Evolutionary conservation across 148 eudicot genomes (phyloP).

Genomic region (Talinum fruticosum): DNA sequence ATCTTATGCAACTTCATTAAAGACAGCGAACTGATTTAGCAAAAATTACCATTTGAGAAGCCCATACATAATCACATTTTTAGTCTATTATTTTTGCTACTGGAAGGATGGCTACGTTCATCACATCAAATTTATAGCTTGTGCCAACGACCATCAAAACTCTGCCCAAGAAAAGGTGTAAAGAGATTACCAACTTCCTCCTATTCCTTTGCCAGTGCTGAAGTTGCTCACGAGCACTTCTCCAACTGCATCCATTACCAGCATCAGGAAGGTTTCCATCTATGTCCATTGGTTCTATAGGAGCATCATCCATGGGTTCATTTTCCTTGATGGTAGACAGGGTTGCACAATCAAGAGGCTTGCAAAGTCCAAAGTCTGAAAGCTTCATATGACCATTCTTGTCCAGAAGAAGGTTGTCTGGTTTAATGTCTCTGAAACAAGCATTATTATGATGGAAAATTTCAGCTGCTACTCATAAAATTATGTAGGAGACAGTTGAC

Average conservation of each 20-base stretch:
- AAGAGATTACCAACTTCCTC: conserved; percentile 70
- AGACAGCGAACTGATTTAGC: not conserved
- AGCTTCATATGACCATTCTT: conserved; percentile 97
- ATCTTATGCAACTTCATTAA: not conserved
- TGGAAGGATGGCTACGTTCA: not conserved
- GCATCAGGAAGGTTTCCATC: conserved; percentile 75
- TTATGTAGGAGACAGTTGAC: not conserved
- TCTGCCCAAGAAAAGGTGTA: not conserved
- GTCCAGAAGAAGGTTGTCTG: conserved; percentile 94
- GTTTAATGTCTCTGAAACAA: conserved; percentile 81
- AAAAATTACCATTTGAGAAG: not conserved
- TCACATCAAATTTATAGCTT: not conserved
- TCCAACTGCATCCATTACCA: conserved; percentile 67
- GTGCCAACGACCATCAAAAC: not conserved
- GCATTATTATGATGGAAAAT: not conserved
- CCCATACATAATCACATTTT: not conserved
- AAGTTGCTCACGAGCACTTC: conserved; percentile 90
- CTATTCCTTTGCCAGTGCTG: conserved; percentile 99
- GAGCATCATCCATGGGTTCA: conserved; percentile 66
- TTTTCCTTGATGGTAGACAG: conserved; percentile 84
- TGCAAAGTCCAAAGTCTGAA: conserved; percentile 96
- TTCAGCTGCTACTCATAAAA: conserved; percentile 15
- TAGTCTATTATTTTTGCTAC: not conserved
- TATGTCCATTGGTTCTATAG: conserved; percentile 82
- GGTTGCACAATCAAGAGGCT: conserved; percentile 94